Base-by-base conservation (phyloP, 208 protist species). In the Endotrypanum monterogeii region DNA sequence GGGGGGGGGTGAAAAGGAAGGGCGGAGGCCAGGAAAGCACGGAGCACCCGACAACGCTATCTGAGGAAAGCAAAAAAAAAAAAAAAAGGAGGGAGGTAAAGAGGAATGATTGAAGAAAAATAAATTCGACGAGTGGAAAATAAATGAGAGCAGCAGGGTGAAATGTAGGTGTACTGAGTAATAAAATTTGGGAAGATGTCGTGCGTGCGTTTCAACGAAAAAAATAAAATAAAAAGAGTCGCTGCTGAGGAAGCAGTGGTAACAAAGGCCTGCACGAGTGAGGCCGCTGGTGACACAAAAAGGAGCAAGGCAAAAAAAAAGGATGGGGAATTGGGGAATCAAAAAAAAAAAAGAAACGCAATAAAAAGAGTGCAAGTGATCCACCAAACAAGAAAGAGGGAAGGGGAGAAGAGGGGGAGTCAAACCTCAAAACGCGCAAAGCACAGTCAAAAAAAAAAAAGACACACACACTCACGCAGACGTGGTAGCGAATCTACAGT, bases 261-360 rank as follows among this genome's bases (percentile, higher is more conserved):
- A 46, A 46, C 1, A 63, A 46, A 3, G 4, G n/a, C 58, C 20
- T 44, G 35, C 25, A 35, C 25, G 30, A 12, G 35, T 3, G 18
- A 1, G 51, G 39, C 25, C 8, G 44, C 12, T 11, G 67, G 52
- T 14, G 67, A 41, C 30, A 60, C 12, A 28, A 57, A 30, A 25
- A 57, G 41, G 52, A 25, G 3, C 5, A 30, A 35, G 37, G 16
- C n/a, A n/a, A 6, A 48, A 37, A 68, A n/a, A 6, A 48, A 37
- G 52, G 39, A 23, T 30, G 68, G 35, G 39, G 35, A 73, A 12
- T 3, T 18, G 14, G 0, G 11, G 50, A 4, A 3, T 23, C 50
- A 14, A 48, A 18, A 73, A 74, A 79, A 55, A 66, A 79, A 67
- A 3, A 32, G 48, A 62, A 52, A 39, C 57, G 56, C 39, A 61